These are phyloP conservation scores for Candida maltosa DNA, from an alignment of 805 yeast species.

Conservation along the genomic window DNA sequence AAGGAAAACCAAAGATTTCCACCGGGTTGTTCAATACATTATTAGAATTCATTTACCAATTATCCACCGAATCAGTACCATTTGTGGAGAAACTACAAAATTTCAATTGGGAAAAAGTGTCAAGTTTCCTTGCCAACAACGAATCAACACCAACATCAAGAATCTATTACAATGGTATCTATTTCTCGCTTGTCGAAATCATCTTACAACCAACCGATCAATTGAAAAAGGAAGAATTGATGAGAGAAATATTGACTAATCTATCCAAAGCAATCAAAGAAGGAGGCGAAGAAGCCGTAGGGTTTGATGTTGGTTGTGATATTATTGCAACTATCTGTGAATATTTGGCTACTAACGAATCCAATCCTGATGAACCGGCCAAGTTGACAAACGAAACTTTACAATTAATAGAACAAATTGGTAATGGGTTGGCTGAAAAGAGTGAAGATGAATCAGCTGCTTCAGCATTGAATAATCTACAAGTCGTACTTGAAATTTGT, in stretches of 20 bases:
- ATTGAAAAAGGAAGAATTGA: conserved; percentile 1
- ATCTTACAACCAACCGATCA: too few species aligned
- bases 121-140: conserved; percentile 5
- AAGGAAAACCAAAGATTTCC: conserved; percentile 22
- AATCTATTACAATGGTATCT: too few species aligned
- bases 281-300: conserved; percentile 10
- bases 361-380: conserved; percentile 8
- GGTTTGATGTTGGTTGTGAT: conserved; percentile 68
- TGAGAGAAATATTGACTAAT: background rate
- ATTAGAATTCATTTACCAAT: conserved; percentile 57
- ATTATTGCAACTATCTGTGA: conserved; percentile 74
- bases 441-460: too few species aligned
- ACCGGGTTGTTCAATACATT: conserved; percentile 47
- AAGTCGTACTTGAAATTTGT: too few species aligned
- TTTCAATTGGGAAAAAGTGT: conserved; percentile 13
- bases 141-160: too few species aligned
- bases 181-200: too few species aligned
- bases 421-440: too few species aligned
- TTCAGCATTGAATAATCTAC: too few species aligned
- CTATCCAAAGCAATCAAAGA: conserved; percentile 3
- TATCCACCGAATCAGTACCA: conserved; percentile 55
- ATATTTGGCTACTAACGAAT: conserved; percentile 33
- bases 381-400: too few species aligned
- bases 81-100: conserved; percentile 37
- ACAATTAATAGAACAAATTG: too few species aligned